Conservation (phyloP, 352 stramenopile genomes). For the Phytophthora aleatoria region DNA sequence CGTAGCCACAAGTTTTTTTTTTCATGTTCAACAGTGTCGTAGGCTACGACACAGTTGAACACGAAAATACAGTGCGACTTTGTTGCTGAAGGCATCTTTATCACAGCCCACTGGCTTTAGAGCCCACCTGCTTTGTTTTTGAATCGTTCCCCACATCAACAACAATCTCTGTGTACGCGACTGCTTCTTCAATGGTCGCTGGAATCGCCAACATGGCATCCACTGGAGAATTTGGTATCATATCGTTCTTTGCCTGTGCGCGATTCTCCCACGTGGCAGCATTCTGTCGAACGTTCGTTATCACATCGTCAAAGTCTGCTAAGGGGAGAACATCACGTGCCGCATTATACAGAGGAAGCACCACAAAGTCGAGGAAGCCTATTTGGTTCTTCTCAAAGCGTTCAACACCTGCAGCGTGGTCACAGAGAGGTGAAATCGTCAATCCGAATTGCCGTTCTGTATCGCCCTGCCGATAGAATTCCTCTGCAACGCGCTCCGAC, state of each 20-base stretch:
- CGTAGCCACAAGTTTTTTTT: too few relatives aligned
- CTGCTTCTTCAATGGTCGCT: slow-evolving; percentile 10
- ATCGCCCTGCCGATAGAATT: slow-evolving; percentile 77
- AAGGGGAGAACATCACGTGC: slow-evolving; percentile 57
- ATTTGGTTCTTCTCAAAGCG: slow-evolving; percentile 77
- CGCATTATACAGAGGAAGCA: slow-evolving; percentile 64
- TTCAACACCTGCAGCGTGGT: slow-evolving; percentile 41
- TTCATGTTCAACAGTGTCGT: too few relatives aligned
- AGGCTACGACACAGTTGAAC: too few relatives aligned
- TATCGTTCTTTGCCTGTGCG: slow-evolving; percentile 4
- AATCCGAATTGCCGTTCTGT: slow-evolving; percentile 59
- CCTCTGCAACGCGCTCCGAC: slow-evolving; percentile 64
- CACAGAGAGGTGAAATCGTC: slow-evolving; percentile 67
- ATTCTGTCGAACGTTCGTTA: slow-evolving; percentile 57
- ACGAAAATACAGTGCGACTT: too few relatives aligned
- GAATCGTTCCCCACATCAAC: slow-evolving; percentile 11
- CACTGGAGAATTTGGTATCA: neutral
- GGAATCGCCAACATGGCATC: neutral
- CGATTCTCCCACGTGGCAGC: slow-evolving; percentile 44
- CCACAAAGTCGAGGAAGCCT: slow-evolving; percentile 77
- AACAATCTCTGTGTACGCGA: slow-evolving; percentile 13
- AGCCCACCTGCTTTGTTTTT: neutral
- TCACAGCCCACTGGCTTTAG: neutral
- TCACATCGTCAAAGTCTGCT: slow-evolving; percentile 46
- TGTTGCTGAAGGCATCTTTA: too few relatives aligned